Conservation (phyloP, 345 rosid species). For the Salix koriyanagi region DNA sequence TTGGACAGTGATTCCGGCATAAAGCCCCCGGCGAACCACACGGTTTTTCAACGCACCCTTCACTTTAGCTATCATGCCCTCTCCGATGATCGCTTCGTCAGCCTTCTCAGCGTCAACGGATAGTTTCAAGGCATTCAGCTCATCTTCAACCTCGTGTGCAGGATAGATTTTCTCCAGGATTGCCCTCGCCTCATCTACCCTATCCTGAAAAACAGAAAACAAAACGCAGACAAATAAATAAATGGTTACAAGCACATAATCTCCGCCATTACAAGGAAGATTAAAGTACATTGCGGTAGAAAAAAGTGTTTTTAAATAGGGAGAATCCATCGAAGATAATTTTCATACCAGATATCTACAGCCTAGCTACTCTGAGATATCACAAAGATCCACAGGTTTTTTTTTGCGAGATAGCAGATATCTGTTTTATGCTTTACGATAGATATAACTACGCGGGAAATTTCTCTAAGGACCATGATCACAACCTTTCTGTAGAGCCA, state of each 20-base stretch:
- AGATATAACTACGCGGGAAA: not conserved
- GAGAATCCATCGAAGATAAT: too few relatives aligned
- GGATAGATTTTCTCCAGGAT: conserved; percentile 65
- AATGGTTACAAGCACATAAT: not conserved
- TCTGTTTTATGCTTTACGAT: not conserved
- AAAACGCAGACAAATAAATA: not conserved
- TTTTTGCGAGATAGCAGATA: not conserved
- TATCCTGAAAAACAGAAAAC: conserved; percentile 21
- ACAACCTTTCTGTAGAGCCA: conserved; percentile 65
- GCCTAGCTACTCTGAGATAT: too few relatives aligned
- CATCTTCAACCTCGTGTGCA: conserved; percentile 53
- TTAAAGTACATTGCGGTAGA: not conserved
- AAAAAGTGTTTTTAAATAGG: too few relatives aligned
- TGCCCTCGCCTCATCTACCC: conserved; percentile 51
- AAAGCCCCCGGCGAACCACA: conserved; percentile 67
- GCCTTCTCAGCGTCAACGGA: conserved; percentile 70
- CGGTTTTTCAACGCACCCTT: conserved; percentile 55
- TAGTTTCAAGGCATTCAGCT: conserved; percentile 44
- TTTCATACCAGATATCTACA: too few relatives aligned
- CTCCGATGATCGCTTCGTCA: conserved; percentile 45
- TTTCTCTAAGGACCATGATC: not conserved
- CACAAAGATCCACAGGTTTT: not conserved
- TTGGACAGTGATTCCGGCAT: conserved; percentile 82
- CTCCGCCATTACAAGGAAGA: not conserved
- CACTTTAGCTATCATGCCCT: conserved; percentile 41